These are phyloP conservation scores for Eutrema yunnanense DNA, from an alignment of 345 rosid species.

Conservation along the genomic window DNA sequence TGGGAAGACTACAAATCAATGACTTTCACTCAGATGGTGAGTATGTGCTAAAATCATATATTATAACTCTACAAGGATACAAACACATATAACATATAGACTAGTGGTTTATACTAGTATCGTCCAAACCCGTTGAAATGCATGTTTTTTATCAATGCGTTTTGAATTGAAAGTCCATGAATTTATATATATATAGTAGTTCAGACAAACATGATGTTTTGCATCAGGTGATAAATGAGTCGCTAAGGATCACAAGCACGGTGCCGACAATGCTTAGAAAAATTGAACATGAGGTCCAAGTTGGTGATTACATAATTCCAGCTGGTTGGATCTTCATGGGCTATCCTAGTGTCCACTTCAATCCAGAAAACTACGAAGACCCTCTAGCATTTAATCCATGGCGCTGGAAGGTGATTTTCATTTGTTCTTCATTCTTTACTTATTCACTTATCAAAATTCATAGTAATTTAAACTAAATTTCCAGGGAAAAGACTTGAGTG, in stretches of 20 bases:
- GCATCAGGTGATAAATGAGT: conserved; percentile 14
- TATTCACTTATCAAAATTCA: neutral
- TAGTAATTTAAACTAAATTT: neutral
- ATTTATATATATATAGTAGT: neutral
- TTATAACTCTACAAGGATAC: neutral
- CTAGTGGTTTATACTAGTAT: neutral
- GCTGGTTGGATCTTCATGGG: neutral
- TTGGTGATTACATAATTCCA: neutral
- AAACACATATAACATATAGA: neutral
- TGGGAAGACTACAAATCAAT: conserved; percentile 28
- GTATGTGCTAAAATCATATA: neutral
- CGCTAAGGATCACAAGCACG: conserved; percentile 10
- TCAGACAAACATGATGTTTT: neutral
- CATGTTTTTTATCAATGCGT: neutral
- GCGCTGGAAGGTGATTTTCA: neutral
- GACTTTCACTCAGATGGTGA: conserved; percentile 27
- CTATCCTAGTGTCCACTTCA: neutral
- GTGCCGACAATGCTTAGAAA: neutral
- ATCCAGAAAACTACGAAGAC: neutral
- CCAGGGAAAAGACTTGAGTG: conserved; percentile 6
- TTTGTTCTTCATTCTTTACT: neutral
- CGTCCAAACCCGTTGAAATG: neutral
- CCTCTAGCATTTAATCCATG: neutral
- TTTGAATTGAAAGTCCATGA: neutral
- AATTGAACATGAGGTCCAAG: neutral